Evolutionary conservation across 2,329 filamentous ascomycete genomes (phyloP), one percentile per base, ranked within the genome.

Genomic region (Pseudogymnoascus sp.): DNA sequence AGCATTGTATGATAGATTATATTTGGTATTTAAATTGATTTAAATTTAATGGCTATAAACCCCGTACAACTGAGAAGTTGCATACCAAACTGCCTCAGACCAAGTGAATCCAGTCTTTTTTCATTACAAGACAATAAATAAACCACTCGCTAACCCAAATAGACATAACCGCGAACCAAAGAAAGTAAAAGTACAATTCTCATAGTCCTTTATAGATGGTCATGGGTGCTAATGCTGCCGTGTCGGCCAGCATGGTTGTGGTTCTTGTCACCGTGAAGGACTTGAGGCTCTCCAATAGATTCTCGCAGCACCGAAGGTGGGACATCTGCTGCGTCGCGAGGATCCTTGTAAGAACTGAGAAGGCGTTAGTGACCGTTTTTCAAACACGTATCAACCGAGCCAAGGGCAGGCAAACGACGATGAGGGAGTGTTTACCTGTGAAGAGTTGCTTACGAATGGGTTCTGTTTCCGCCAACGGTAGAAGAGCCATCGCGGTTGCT

Each of bases 291-390:
- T 2, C 81, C 81, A 38, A 83, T 64, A 51, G 79, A 75, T 67
- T 78, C 72, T 58, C 74, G 74, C 63, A 85, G 51, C 0, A 81
- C 77, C 1, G 82, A 84, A 4, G 83, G 82, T 1, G 82, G 81
- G 0, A 84, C 82, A 68, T 85, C 81, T 0, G 82, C 74, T 1
- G 83, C 82, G 65, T 85, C 82, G 15, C 76, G 80, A 3, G 81
- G 81, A 55, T 84, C 81, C 41, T 39, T 61, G 38, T 21, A 25
- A 13, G 17, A 55, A 8, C 48, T 55, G 6, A 6, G 17, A 17
- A 10, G n/a, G 29, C 6, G 48, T 55, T 55, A 55, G 48, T 33
- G n/a, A 17, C 2, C 17, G 48, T 17, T 51, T 17, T 51, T n/a
- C n/a, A 17, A 31, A 8, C 21, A 21, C 21, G 17, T 12, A 31